A percentile compares a stretch with the other conserved stretches of the same genome.
These are phyloP conservation scores for Elaphomyces granulatus DNA, from an alignment of 495 filamentous ascomycete genomes.

Conservation along the genomic window DNA sequence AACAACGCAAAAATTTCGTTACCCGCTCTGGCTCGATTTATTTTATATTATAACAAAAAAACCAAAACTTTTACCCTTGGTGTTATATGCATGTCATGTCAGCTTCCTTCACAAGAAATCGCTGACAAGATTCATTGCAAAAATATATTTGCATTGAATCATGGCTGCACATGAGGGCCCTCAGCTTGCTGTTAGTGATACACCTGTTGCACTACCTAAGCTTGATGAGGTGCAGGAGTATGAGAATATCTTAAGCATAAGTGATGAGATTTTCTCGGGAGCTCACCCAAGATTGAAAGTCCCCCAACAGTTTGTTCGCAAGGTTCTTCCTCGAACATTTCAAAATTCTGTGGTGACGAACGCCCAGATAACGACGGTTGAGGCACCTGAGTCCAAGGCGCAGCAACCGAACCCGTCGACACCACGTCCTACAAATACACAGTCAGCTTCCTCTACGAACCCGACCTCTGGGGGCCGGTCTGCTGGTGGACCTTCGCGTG, in stretches of 20 bases:
- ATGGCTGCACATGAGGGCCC: conserved; percentile 25
- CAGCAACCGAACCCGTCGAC: conserved; percentile 17
- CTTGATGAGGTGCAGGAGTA: conserved; percentile 38
- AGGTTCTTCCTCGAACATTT: conserved; percentile 20
- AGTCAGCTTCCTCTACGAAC: conserved; percentile 20
- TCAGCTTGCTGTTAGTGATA: conserved; percentile 24
- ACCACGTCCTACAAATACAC: conserved; percentile 14
- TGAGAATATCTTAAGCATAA: conserved; percentile 60
- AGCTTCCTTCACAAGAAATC: conserved; percentile 5
- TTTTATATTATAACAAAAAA: no score
- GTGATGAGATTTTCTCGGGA: conserved; percentile 60
- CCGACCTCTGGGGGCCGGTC: conserved; percentile 12
- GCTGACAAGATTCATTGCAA: not conserved
- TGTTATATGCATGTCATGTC: not conserved
- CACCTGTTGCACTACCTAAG: conserved; percentile 19
- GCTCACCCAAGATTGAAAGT: conserved; percentile 62
- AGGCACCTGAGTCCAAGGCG: conserved; percentile 7
- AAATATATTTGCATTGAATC: conserved; percentile 8
- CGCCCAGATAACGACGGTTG: conserved; percentile 1
- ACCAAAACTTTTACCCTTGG: no score
- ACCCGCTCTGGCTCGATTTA: no score
- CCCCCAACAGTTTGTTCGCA: conserved; percentile 43
- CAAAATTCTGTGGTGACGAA: conserved; percentile 13
- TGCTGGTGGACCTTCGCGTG: conserved; percentile 20
- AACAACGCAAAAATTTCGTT: no score